Conservation (phyloP, 805 yeast species). For the Candida oleophila region DNA sequence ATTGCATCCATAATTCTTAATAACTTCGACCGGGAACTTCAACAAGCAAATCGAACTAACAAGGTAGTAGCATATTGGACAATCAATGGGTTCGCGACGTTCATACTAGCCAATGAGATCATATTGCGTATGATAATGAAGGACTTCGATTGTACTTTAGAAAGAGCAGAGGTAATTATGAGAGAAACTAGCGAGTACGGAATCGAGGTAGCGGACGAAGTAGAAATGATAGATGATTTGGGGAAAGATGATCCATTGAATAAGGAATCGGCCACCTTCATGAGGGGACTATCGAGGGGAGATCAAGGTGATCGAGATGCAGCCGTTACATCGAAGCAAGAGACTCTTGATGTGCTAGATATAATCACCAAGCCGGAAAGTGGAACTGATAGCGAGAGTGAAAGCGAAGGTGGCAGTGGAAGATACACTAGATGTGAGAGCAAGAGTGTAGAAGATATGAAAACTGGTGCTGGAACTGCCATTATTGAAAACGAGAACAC, state of each 20-base stretch:
- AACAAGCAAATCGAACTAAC: conserved; percentile 26
- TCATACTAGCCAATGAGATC: conserved; percentile 64
- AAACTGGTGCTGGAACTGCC: too few species aligned
- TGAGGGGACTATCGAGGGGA: background rate
- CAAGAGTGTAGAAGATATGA: background rate
- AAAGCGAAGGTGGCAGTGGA: background rate
- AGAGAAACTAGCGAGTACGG: conserved; percentile 51
- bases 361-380: background rate
- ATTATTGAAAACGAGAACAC: too few species aligned
- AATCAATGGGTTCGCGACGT: conserved; percentile 49
- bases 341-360: background rate
- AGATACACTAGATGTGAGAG: background rate
- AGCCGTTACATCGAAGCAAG: background rate
- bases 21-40: conserved; percentile 28
- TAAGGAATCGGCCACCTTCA: background rate
- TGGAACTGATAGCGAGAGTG: background rate
- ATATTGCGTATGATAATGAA: conserved; percentile 49
- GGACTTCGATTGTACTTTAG: conserved; percentile 38
- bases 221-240: conserved; percentile 29
- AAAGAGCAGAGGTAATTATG: conserved; percentile 47
- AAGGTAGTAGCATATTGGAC: conserved; percentile 63
- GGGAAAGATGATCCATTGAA: conserved; percentile 6
- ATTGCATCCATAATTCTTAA: conserved; percentile 46
- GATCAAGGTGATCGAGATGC: background rate
- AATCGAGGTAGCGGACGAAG: conserved; percentile 27